Evolutionary conservation across 305 asterid species (phyloP).

Genomic region (Solanum hybrid): DNA sequence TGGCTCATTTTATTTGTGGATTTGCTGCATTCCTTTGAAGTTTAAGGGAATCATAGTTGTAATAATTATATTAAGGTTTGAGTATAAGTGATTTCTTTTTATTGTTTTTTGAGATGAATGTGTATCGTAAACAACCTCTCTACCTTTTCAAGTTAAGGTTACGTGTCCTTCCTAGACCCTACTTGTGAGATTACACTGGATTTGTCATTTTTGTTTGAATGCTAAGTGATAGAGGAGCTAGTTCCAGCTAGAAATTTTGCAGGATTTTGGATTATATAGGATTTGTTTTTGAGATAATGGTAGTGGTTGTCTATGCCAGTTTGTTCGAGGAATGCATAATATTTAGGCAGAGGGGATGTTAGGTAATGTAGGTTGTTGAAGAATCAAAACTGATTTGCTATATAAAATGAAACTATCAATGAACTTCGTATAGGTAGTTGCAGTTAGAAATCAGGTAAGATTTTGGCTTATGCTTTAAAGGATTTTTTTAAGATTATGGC

Average conservation of each 20-base stretch:
- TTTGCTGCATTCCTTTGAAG: neutral
- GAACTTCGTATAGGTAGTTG: neutral
- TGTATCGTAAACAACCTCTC: neutral
- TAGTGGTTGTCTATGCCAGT: neutral
- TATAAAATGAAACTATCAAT: neutral
- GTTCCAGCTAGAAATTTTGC: neutral
- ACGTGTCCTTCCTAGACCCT: neutral
- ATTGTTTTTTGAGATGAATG: neutral
- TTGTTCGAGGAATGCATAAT: neutral
- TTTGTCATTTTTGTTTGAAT: neutral
- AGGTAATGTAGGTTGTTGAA: neutral
- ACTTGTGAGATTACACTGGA: neutral
- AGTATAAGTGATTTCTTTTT: neutral
- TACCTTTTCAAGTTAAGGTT: neutral
- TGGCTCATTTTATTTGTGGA: neutral
- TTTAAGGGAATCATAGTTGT: neutral
- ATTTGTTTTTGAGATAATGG: neutral
- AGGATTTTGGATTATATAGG: neutral
- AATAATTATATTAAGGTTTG: neutral
- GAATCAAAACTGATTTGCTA: neutral
- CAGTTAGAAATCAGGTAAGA: neutral
- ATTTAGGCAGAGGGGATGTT: neutral
- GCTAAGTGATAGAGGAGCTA: neutral
- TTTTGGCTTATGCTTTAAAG: neutral
- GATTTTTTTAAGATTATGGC: neutral